A percentile compares a stretch with the other conserved stretches of the same genome.
Conservation (phyloP, 2,329 filamentous ascomycete species). For the Ophiocordyceps camponoti-saundersi region DNA sequence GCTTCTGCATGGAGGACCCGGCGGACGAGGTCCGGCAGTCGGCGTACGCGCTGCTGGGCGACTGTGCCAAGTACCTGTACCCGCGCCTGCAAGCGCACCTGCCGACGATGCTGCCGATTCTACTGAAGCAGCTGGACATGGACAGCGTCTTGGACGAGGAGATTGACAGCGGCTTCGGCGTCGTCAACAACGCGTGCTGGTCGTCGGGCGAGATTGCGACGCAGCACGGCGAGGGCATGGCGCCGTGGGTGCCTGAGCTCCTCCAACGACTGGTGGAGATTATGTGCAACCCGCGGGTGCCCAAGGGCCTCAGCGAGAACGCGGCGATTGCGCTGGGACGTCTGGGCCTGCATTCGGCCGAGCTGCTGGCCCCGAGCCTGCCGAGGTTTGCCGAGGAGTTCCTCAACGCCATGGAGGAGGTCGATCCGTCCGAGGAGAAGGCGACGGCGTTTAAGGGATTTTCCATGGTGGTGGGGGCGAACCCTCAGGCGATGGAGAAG, state of each 20-base stretch:
- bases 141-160: conserved; percentile 62
- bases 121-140: conserved; percentile 79
- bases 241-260: conserved; percentile 59
- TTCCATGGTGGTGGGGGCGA: conserved; percentile 64
- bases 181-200: conserved; percentile 98
- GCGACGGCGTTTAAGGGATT: conserved; percentile 87
- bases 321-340: conserved; percentile 84
- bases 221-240: conserved; percentile 58
- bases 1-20: conserved; percentile 80
- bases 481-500: conserved; percentile 84
- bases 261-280: conserved; percentile 67
- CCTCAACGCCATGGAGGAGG: conserved; percentile 62
- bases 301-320: conserved; percentile 79
- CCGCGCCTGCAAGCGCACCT: conserved; percentile 61
- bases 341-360: conserved; percentile 63
- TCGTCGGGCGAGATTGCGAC: conserved; percentile 84
- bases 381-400: conserved; percentile 69
- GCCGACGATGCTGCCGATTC: conserved; percentile 55
- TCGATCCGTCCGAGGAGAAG: conserved; percentile 85
- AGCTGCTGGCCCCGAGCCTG: conserved; percentile 63
- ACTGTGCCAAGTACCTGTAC: conserved; percentile 88
- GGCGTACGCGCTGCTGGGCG: conserved; percentile 83
- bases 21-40: conserved; percentile 92
- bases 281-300: conserved; percentile 69
- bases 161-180: conserved; percentile 71